phyloP scores from a whole-genome alignment of 1,139 yeast species.

The Suhomyces chickasaworum region DNA sequence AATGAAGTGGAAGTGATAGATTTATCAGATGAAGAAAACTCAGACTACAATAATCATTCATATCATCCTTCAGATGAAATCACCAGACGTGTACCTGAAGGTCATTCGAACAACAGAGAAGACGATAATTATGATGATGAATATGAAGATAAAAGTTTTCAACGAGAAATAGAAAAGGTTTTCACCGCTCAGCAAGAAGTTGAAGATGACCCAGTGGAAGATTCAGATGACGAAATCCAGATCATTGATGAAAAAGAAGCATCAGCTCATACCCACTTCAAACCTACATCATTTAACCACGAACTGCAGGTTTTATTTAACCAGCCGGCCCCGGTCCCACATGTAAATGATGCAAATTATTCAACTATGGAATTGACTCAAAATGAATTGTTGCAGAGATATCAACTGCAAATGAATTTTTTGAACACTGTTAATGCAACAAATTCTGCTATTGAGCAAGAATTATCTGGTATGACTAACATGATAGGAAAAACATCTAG shows the following conservation, averaged over 20 bases:
- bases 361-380: conserved; percentile 6
- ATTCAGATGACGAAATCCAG: conserved; percentile 25
- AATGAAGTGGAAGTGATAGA: conserved; percentile 12
- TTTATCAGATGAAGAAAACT: conserved; percentile 14
- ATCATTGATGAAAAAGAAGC: conserved; percentile 25
- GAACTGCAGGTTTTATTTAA: conserved; percentile 20
- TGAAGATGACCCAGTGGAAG: conserved; percentile 5
- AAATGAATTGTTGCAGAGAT: conserved; percentile 12
- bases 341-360: conserved; percentile 19
- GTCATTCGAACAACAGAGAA: not conserved
- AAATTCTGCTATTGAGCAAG: conserved; percentile 4
- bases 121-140: not conserved
- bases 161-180: too few relatives aligned
- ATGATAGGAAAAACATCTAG: conserved; percentile 2
- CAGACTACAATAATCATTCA: not conserved
- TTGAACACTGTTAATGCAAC: conserved; percentile 2
- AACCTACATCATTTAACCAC: conserved; percentile 21
- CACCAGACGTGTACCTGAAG: not conserved
- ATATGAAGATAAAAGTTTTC: too few relatives aligned
- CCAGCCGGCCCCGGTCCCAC: conserved; percentile 39
- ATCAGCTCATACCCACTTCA: conserved; percentile 20
- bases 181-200: too few relatives aligned
- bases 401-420: conserved; percentile 7
- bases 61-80: not conserved
- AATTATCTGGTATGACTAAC: conserved; percentile 1